phyloP scores from a whole-genome alignment of 495 filamentous ascomycete species.

The Parathielavia appendiculata region DNA sequence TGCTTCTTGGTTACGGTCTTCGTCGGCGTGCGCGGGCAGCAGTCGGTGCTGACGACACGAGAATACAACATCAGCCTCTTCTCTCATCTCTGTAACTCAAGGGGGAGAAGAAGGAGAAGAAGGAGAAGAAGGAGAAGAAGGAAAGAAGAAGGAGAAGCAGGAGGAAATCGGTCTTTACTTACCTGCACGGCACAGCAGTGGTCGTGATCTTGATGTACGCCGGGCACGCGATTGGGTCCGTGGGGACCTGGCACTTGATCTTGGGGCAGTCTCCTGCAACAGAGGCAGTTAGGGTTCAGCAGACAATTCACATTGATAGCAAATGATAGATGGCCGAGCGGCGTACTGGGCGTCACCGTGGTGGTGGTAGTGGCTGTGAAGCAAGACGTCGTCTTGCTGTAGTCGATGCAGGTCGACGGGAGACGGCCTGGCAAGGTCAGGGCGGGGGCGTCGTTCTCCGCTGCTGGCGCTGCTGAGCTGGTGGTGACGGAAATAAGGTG shows the following conservation, averaged over 20 bases:
- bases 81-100: not conserved
- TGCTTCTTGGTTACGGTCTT: conserved; percentile 24
- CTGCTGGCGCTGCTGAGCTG: conserved; percentile 9
- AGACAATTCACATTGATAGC: too few species aligned
- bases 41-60: conserved; percentile 29
- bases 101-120: not conserved
- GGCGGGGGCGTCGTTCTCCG: not conserved
- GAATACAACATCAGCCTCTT: not conserved
- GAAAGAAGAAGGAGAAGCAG: too few species aligned
- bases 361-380: conserved; percentile 18
- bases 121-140: not conserved
- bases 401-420: conserved; percentile 5
- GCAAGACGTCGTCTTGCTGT: conserved; percentile 13
- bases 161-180: not conserved
- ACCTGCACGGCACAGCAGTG: conserved; percentile 33
- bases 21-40: conserved; percentile 39
- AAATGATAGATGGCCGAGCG: not conserved
- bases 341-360: conserved; percentile 10
- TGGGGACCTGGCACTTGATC: conserved; percentile 6
- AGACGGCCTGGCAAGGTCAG: not conserved
- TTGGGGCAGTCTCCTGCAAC: conserved; percentile 5
- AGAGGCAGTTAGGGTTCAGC: not conserved
- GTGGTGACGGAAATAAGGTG: not conserved
- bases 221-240: conserved; percentile 23
- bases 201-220: conserved; percentile 28